Base-by-base conservation (phyloP, 257 asterid species). In the Paraleonurus japonicus region DNA sequence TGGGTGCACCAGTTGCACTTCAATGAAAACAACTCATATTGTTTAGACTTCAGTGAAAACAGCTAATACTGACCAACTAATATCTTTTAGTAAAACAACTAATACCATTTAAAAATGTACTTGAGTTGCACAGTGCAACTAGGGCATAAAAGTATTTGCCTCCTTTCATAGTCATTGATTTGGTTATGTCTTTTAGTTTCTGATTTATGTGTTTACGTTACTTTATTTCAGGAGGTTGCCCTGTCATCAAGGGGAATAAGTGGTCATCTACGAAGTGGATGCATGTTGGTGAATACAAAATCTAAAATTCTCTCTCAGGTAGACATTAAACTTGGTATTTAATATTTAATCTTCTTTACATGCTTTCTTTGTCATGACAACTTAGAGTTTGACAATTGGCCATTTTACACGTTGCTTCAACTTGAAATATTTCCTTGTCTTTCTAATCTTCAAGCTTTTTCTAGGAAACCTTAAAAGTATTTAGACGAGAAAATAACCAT, bases 211-310 rank as follows among this genome's bases (percentile, higher is more conserved):
- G 17, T 24, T 35, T 50, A 30, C 61, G 8, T 48, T 20, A 8
- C 75, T 67, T 75, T n/a, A 33, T 78, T 70, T 57, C 79, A 85
- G 90, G 90, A 74, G 88, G 86, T 75, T 83, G 88, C 75, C 90
- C 90, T 33, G 88, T 85, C 62, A 83, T 85, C 64, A 69, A 27
- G 58, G 90, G 88, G 70, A 79, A 85, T 63, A 85, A 85, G 64
- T 85, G 90, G 88, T 83, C 90, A 23, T 83, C 90, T 41, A 85
- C 90, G 3, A 85, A 85, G 79, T 85, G 90, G 90, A 75, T 85
- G 82, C 90, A 83, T 75, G 85, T 83, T 75, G 85, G 85, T 45
- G 90, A 86, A 81, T 86, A 86, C 86, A 77, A 81, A 81, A 30
- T 55, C 24, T 85, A 80, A 76, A 51, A 66, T 10, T 32, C 23